These are phyloP conservation scores for Globisporangium splendens DNA, from an alignment of 352 stramenopile species.

Conservation along the genomic window DNA sequence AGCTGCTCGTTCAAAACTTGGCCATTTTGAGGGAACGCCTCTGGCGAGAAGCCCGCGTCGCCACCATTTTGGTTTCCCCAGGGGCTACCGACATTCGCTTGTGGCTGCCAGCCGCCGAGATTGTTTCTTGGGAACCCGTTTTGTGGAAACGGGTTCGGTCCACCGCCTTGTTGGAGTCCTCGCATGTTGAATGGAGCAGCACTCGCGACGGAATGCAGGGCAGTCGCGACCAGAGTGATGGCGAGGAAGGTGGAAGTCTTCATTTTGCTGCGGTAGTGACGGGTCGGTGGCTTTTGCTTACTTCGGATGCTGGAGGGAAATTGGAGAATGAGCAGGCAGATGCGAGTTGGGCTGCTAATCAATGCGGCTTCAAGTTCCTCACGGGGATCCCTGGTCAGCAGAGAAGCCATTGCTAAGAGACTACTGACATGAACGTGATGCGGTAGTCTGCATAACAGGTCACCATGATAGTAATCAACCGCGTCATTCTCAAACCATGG, in stretches of 20 bases:
- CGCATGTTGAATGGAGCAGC: conserved; percentile 4
- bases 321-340: conserved; percentile 25
- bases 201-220: conserved; percentile 10
- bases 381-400: background rate
- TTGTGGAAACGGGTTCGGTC: conserved; percentile 1
- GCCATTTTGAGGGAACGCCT: conserved; percentile 9
- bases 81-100: conserved; percentile 23
- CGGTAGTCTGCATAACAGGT: too few relatives aligned
- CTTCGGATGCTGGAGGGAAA: conserved; percentile 15
- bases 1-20: background rate
- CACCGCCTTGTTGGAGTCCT: conserved; percentile 7
- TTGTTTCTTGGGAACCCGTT: conserved; percentile 5
- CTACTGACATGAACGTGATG: too few relatives aligned
- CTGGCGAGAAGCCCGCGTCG: background rate
- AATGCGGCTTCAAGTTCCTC: background rate
- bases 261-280: conserved; percentile 15
- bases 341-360: background rate
- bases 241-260: conserved; percentile 15
- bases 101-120: conserved; percentile 19
- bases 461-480: too few relatives aligned
- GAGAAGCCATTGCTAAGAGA: background rate
- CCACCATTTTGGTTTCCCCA: conserved; percentile 2
- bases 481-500: too few relatives aligned
- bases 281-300: background rate
- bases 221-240: conserved; percentile 14